Percentiles rank a stretch among this genome's conserved stretches.
phyloP scores from a whole-genome alignment of 257 asterid species.

The Solanum dulcamara region DNA sequence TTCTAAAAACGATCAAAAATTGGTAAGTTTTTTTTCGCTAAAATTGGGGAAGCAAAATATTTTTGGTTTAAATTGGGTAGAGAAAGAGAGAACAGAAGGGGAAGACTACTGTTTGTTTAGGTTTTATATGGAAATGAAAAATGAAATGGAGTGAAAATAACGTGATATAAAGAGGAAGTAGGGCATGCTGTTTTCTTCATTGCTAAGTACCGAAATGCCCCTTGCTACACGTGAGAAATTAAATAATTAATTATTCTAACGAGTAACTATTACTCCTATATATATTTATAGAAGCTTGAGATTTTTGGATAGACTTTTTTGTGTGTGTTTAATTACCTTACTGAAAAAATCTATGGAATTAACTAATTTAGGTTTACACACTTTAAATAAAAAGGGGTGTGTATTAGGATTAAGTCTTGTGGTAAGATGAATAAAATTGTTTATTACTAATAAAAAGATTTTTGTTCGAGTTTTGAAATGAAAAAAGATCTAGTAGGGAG shows the following conservation, averaged over 20 bases:
- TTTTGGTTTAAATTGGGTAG: not conserved
- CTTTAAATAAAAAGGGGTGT: not conserved
- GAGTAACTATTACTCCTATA: not conserved
- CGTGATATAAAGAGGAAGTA: not conserved
- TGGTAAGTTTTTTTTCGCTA: not conserved
- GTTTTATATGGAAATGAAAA: not conserved
- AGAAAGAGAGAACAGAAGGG: not conserved
- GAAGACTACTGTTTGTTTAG: not conserved
- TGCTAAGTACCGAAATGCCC: not conserved
- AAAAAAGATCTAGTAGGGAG: no score
- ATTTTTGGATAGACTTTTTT: not conserved
- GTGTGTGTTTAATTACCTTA: not conserved
- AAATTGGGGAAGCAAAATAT: not conserved
- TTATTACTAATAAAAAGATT: not conserved
- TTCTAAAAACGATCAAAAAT: not conserved
- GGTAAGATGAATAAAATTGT: not conserved
- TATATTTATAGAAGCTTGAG: not conserved
- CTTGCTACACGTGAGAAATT: not conserved
- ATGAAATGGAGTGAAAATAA: not conserved
- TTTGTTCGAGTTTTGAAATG: not conserved
- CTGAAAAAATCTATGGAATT: not conserved
- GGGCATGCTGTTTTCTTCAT: not conserved
- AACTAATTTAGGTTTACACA: not conserved
- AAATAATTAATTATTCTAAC: not conserved
- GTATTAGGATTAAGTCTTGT: not conserved